Evolutionary conservation across 2,329 filamentous ascomycete genomes (phyloP), one percentile per base, ranked within the genome.

Genomic region (Ilyonectria mors-panacis): DNA sequence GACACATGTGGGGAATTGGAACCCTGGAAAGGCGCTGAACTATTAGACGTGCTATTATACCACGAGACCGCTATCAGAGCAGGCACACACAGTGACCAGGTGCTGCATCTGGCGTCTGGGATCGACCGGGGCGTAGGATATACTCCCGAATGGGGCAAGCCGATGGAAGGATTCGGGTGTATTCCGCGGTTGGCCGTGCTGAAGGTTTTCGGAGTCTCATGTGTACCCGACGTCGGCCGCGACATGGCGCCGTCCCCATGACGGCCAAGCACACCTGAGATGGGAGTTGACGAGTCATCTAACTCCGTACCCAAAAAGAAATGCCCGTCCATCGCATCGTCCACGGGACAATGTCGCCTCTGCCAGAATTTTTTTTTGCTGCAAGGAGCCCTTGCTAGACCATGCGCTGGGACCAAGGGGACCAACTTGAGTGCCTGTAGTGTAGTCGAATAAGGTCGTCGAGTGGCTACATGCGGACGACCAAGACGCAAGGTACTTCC

Each of bases 141-240:
- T 51, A 30, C n/a, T 66, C 59, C 68, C 60, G 42, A 60, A 70
- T 73, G 60, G 69, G 64, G 63, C 61, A 73, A 70, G 58, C 60
- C 66, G 65, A 68, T 67, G 61, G 55, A 33, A 60, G 47, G 26
- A 58, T 47, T 42, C 59, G 45, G 63, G 62, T 54, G 55, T 67
- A 51, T 30, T 68, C 62, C 68, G 58, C 50, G 64, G 64, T 56
- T 65, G 54, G 56, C 30, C 65, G 56, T 50, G 54, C 48, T 60
- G 57, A 65, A 64, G 26, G 44, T 67, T 64, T 66, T 50, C 53
- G 55, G 56, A 53, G 48, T 59, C 54, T 63, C 28, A 42, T 54
- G 50, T 48, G 56, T 50, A 59, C 63, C 63, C 51, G 55, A 65
- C 50, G 55, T 39, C 44, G 56, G 63, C 50, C 42, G 57, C 54